A percentile compares a stretch with the other conserved stretches of the same genome.
Evolutionary conservation across 257 asterid genomes (phyloP).

Genomic region (Vinca minor): DNA sequence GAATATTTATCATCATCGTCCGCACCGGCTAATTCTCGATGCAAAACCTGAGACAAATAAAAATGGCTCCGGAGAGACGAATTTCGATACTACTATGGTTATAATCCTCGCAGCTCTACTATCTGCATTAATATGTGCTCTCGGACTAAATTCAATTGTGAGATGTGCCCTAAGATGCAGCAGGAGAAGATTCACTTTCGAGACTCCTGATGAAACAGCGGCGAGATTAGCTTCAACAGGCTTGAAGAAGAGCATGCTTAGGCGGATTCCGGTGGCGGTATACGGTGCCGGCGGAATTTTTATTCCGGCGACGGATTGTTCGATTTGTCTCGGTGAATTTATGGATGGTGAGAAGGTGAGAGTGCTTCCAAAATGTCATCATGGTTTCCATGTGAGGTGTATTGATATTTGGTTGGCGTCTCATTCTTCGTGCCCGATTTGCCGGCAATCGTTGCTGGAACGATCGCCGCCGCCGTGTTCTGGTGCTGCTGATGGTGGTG

Average conservation of each 20-base stretch:
- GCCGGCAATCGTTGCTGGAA: constrained; percentile 56
- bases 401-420: constrained; percentile 65
- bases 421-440: constrained; percentile 67
- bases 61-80: constrained; percentile 21
- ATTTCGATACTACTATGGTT: constrained; percentile 63
- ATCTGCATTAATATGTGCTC: constrained; percentile 62
- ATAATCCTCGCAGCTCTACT: constrained; percentile 62
- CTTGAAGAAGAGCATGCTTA: constrained; percentile 40
- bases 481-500: too few relatives aligned
- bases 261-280: constrained; percentile 51
- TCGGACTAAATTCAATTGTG: constrained; percentile 54
- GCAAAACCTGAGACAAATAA: constrained; percentile 12
- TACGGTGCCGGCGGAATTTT: constrained; percentile 34
- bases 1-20: constrained; percentile 29
- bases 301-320: constrained; percentile 48
- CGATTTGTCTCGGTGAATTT: constrained; percentile 67
- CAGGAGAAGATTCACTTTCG: constrained; percentile 32
- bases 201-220: constrained; percentile 16
- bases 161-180: constrained; percentile 49
- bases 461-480: constrained; percentile 3
- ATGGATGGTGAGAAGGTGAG: constrained; percentile 65
- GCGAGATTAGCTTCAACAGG: constrained; percentile 37
- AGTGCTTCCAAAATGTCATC: constrained; percentile 61
- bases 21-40: constrained; percentile 38
- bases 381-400: constrained; percentile 62